Percentiles rank a stretch among this genome's conserved stretches.
Evolutionary conservation across 2,329 filamentous ascomycete species (phyloP).

Genomic region (Paecilomyces formosus): DNA sequence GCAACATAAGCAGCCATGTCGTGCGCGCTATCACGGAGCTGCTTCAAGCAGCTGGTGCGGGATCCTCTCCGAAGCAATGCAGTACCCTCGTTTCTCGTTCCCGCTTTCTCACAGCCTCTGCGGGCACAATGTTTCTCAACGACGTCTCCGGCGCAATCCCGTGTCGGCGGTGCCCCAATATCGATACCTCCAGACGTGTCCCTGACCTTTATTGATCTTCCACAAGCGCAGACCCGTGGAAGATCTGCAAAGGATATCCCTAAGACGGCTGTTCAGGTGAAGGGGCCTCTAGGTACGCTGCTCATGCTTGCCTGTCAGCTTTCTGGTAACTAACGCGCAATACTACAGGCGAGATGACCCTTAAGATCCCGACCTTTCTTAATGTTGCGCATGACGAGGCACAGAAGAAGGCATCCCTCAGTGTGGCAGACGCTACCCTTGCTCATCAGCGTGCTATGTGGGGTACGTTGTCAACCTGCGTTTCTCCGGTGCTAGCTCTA

Average conservation of each 20-base stretch:
- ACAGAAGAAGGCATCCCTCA: constrained; percentile 58
- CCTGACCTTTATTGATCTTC: constrained; percentile 59
- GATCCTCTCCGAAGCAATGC: constrained; percentile 42
- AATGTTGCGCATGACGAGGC: constrained; percentile 60
- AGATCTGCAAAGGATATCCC: constrained; percentile 54
- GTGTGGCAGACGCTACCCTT: constrained; percentile 59
- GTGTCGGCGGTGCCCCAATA: constrained; percentile 76
- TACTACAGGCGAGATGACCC: constrained; percentile 60
- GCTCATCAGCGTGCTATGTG: constrained; percentile 89
- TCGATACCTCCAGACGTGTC: constrained; percentile 79
- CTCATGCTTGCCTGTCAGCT: background rate
- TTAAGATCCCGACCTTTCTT: constrained; percentile 74
- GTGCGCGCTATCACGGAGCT: constrained; percentile 54
- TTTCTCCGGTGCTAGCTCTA: constrained; percentile 8
- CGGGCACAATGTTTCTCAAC: constrained; percentile 60
- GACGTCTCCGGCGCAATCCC: constrained; percentile 60
- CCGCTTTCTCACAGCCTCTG: constrained; percentile 51
- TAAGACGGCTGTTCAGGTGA: constrained; percentile 61
- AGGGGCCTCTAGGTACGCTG: constrained; percentile 68
- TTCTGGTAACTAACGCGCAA: background rate
- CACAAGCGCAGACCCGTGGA: constrained; percentile 50
- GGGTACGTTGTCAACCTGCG: constrained; percentile 52
- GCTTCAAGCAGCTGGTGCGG: constrained; percentile 49
- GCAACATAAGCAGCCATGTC: constrained; percentile 47
- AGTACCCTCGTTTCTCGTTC: constrained; percentile 66